Conservation (phyloP, 2,329 filamentous ascomycete species). For the Phialophora macrospora region DNA sequence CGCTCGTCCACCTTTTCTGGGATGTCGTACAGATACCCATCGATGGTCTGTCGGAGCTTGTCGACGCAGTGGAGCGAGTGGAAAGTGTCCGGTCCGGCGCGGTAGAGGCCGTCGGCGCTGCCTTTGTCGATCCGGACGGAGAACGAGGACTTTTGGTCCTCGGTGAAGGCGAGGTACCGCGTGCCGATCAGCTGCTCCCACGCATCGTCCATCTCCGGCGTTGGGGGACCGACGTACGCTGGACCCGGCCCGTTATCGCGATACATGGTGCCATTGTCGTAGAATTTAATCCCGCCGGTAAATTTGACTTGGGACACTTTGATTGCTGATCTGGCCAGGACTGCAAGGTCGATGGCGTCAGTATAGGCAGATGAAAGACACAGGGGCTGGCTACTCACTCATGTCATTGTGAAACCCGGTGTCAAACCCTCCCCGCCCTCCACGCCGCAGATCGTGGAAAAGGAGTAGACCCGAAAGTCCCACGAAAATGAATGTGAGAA, state of each 20-base stretch:
- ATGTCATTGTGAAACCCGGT: conserved; percentile 9
- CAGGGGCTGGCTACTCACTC: neutral
- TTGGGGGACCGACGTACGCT: conserved; percentile 6
- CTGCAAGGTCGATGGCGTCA: neutral
- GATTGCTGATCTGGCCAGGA: conserved; percentile 9
- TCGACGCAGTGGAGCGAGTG: conserved; percentile 11
- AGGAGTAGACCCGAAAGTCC: conserved; percentile 5
- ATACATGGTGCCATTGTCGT: conserved; percentile 9
- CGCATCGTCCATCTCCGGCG: conserved; percentile 10
- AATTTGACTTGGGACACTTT: conserved; percentile 14
- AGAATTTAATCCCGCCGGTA: conserved; percentile 7
- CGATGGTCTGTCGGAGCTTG: conserved; percentile 14
- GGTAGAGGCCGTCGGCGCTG: conserved; percentile 13
- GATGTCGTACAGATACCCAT: conserved; percentile 12
- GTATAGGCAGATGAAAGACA: neutral
- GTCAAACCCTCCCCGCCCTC: conserved; percentile 4
- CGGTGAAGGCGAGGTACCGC: conserved; percentile 10
- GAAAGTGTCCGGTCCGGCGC: conserved; percentile 3
- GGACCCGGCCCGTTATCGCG: conserved; percentile 12
- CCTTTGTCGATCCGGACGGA: conserved; percentile 12
- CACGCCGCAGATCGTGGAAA: conserved; percentile 9
- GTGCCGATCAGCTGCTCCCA: conserved; percentile 16
- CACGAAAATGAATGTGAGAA: conserved; percentile 9
- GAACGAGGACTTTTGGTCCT: conserved; percentile 8
- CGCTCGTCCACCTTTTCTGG: conserved; percentile 12